These are phyloP conservation scores for Gynandropsis gynandra DNA, from an alignment of 345 rosid genomes.

Conservation along the genomic window DNA sequence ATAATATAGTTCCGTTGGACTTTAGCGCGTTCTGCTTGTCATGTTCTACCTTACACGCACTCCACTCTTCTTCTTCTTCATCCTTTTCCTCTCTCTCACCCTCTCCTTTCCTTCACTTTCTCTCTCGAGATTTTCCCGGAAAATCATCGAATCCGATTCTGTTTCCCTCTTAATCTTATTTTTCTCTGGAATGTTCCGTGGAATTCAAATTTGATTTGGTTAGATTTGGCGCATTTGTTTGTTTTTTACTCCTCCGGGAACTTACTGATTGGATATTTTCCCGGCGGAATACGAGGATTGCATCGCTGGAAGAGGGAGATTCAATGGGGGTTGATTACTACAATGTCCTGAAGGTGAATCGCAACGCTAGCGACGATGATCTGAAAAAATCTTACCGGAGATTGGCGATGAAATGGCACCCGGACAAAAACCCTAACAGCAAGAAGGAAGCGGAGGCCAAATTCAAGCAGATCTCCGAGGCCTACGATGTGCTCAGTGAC, in stretches of 20 bases:
- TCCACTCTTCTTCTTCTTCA: slow-evolving; percentile 11
- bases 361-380: slow-evolving; percentile 66
- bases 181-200: too few relatives aligned
- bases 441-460: slow-evolving; percentile 79
- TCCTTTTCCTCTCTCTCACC: not conserved
- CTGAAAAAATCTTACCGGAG: slow-evolving; percentile 62
- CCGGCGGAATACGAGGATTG: not conserved
- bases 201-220: too few relatives aligned
- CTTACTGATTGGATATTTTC: slow-evolving; percentile 12
- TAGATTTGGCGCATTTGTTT: not conserved
- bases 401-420: slow-evolving; percentile 89
- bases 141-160: not conserved
- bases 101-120: slow-evolving; percentile 4
- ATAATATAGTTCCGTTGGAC: not conserved
- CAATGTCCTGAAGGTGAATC: slow-evolving; percentile 62
- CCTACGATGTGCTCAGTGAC: slow-evolving; percentile 78
- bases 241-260: not conserved
- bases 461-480: slow-evolving; percentile 78
- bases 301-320: not conserved
- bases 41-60: slow-evolving; percentile 27
- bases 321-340: slow-evolving; percentile 89
- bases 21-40: not conserved
- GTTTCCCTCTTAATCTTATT: not conserved
- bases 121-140: not conserved
- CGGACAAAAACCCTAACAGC: slow-evolving; percentile 70